A percentile compares a stretch with the other conserved stretches of the same genome.
These are phyloP conservation scores for Thelephora terrestris DNA, from an alignment of 1,284 basidiomycete species.

Conservation along the genomic window DNA sequence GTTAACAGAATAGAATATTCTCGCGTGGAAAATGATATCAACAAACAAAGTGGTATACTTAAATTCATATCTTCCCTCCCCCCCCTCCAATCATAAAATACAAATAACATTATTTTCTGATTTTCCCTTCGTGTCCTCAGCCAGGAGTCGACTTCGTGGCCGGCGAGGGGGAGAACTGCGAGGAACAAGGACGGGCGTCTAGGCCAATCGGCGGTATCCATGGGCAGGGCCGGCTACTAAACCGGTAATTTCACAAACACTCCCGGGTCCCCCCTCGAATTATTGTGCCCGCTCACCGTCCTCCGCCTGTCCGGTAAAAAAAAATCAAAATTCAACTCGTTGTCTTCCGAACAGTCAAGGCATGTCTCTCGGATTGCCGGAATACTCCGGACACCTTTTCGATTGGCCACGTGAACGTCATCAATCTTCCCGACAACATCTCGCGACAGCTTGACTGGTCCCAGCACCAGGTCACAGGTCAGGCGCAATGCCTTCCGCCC, in stretches of 20 bases:
- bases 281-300: background rate
- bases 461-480: conserved; percentile 15
- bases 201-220: background rate
- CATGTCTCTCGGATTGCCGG: background rate
- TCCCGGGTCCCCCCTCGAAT: no score
- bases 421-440: conserved; percentile 8
- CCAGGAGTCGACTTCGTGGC: no score
- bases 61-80: no score
- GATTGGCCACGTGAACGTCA: conserved; percentile 5
- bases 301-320: background rate
- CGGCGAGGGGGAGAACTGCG: no score
- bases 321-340: background rate
- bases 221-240: background rate
- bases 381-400: background rate
- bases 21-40: no score
- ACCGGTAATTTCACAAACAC: background rate
- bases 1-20: no score
- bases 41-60: no score
- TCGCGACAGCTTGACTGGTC: conserved; percentile 6
- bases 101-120: no score
- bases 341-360: background rate
- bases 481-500: background rate
- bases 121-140: no score
- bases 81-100: no score
- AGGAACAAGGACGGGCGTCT: no score